These are phyloP conservation scores for Fusarium newnesense DNA, from an alignment of 2,329 filamentous ascomycete species.

Conservation along the genomic window DNA sequence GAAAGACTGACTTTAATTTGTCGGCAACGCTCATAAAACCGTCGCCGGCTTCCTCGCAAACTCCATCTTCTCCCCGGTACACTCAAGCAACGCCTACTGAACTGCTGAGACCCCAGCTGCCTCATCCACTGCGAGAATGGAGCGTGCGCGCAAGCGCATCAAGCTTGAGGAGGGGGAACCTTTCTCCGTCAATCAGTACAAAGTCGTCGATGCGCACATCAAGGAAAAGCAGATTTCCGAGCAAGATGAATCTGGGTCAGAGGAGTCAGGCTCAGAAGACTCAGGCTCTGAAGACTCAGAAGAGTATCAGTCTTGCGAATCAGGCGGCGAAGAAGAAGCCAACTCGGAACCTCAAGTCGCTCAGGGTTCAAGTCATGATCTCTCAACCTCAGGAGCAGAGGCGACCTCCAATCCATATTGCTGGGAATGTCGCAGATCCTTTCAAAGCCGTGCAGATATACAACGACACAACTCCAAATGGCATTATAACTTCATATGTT, in stretches of 20 bases:
- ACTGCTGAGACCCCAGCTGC: not conserved
- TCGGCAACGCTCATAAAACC: too few species aligned
- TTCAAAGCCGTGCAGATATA: not conserved
- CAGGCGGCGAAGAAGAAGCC: not conserved
- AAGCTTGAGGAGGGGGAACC: not conserved
- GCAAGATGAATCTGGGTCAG: not conserved
- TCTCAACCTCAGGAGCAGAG: not conserved
- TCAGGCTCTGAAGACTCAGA: not conserved
- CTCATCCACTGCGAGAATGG: not conserved
- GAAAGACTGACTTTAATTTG: not conserved
- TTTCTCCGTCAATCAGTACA: not conserved
- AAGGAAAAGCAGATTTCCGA: not conserved
- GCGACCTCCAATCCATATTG: accelerated
- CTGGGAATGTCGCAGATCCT: not conserved
- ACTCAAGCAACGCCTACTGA: not conserved
- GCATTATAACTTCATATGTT: not conserved
- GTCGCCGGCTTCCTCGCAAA: not conserved
- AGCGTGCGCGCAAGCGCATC: not conserved
- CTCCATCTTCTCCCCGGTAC: not conserved
- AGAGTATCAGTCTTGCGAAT: not conserved
- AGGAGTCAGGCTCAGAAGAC: too few species aligned
- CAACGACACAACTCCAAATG: not conserved
- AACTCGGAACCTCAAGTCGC: not conserved
- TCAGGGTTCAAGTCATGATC: accelerated
- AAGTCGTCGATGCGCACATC: not conserved